Base-by-base conservation (phyloP, 2,329 filamentous ascomycete species). In the Xylariaceae sp. region DNA sequence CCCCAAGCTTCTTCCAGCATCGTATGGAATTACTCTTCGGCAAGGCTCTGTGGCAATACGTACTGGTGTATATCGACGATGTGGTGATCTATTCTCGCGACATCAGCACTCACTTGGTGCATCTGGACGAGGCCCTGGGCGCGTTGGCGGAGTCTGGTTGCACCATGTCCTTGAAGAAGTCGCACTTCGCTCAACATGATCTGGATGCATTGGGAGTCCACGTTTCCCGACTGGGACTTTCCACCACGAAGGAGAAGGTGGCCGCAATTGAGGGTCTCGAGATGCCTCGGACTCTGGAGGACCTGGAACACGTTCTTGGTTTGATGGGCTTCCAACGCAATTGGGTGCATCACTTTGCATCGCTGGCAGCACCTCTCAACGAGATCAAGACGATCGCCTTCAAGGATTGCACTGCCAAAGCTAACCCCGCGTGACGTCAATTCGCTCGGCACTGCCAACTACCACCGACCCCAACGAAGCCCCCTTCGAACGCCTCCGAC, bases 131-230 rank as follows among this genome's bases (percentile, higher is more conserved):
- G 1, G 30, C 47, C n/a, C 18, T 55, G 3, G 30, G n/a, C 37
- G 10, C 23, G 1, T 15, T 55, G 5, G 35, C 37, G 1, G 13
- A 10, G 2, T 55, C 39, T 1, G 53, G 53, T 7, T 39, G 37
- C 23, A 44, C 53, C 4, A 55, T 55, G 53, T 55, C 53, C 8
- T 10, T 55, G 37, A 44, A 34, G 9, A 55, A 55, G 30, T 55
- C 37, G 4, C 53, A 55, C 23, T 55, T 55, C 23, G 53, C 53
- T 7, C 18, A 47, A 10, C 4, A 7, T 10, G 13, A 34, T 8
- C 9, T 53, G 6, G 34, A 53, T 6, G 51, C 51, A 9, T 9
- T 53, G 6, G 51, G 51, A 1, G n/a, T 37, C 6, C 18, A 13
- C 2, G 51, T 53, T 8, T 37, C 37, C 1, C 7, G 51, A 2